Base-by-base conservation (phyloP, 1,139 yeast species). In the Candida tunisiensis region DNA sequence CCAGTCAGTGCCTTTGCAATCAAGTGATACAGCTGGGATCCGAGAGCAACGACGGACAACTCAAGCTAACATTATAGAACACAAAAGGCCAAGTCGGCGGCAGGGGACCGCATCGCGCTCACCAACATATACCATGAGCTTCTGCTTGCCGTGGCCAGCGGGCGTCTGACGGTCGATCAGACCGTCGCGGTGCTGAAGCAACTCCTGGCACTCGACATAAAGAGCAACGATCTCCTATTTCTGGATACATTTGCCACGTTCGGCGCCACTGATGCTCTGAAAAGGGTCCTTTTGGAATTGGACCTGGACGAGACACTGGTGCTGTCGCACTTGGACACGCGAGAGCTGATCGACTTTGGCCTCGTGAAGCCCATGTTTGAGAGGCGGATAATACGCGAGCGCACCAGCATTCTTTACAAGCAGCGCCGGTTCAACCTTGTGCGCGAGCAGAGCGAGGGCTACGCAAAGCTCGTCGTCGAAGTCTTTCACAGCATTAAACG, bases 391-490 rank as follows among this genome's bases (percentile, higher is more conserved):
- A 56, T 65, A 20, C 51, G 74, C 4, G 45, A 51, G 55, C 69
- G 46, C 56, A 66, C 54, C 43, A 41, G 49, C 15, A 32, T 45
- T 14, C 37, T 69, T 37, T 78, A 72, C 47, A 73, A 82, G 20
- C 79, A 78, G 33, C 70, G 67, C 41, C 70, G 78, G 34, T 83
- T 57, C 52, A 80, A 80, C 34, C 52, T 83, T 17, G 42, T 80
- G n/a, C 68, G 72, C 30, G 95, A 85, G 48, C 78, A 78, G 38
- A 55, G 71, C 10, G 88, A 75, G 45, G 98, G 96, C 1, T 88
- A 69, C 49, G 53, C 93, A 10, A 73, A 74, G 40, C 54, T 79
- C 21, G 51, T 73, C 1, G 62, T 62, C 6, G 70, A 73, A 32
- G 36, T 78, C n/a, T 49, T 53, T 31, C 30, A 30, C 5, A n/a